Evolutionary conservation across 371 early-diverging fungal genomes (phyloP).

Genomic region (Mortierella sp.): DNA sequence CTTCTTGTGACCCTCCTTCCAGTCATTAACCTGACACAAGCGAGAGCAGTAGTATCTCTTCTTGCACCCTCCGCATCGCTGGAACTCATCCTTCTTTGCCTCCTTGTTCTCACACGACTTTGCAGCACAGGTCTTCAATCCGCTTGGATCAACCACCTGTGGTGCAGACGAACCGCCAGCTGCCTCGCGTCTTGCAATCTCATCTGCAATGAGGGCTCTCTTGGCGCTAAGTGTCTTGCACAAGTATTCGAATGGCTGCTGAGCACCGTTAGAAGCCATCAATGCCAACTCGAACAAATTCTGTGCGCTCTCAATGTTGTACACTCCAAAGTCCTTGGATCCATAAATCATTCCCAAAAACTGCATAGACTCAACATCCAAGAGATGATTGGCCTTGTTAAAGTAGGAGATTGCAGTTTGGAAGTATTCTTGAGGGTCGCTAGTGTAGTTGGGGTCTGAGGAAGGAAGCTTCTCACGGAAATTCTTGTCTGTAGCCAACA

Average conservation of each 20-base stretch:
- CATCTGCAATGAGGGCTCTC: slow-evolving; percentile 64
- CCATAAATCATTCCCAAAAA: slow-evolving; percentile 73
- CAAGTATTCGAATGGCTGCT: slow-evolving; percentile 65
- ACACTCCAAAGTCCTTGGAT: slow-evolving; percentile 69
- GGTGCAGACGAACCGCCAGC: slow-evolving; percentile 56
- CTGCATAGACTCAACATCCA: slow-evolving; percentile 70
- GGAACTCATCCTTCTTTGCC: slow-evolving; percentile 64
- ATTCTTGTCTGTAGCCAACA: slow-evolving; percentile 28
- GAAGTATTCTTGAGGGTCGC: slow-evolving; percentile 66
- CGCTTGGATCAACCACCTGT: slow-evolving; percentile 61
- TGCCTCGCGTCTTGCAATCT: slow-evolving; percentile 56
- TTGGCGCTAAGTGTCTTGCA: slow-evolving; percentile 67
- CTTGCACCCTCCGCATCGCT: slow-evolving; percentile 71
- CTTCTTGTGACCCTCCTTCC: slow-evolving; percentile 70
- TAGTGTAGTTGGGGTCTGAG: slow-evolving; percentile 20
- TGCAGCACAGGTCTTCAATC: slow-evolving; percentile 63
- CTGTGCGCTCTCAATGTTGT: slow-evolving; percentile 72
- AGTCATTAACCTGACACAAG: slow-evolving; percentile 73
- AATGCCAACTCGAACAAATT: slow-evolving; percentile 71
- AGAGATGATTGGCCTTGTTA: slow-evolving; percentile 67
- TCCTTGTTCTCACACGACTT: slow-evolving; percentile 65
- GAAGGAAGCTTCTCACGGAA: slow-evolving; percentile 37
- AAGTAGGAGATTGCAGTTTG: slow-evolving; percentile 69
- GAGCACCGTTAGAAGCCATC: slow-evolving; percentile 62
- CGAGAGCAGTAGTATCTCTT: slow-evolving; percentile 69